Conservation (phyloP, 108 stramenopile genomes). For the Chaetoceros muelleri region DNA sequence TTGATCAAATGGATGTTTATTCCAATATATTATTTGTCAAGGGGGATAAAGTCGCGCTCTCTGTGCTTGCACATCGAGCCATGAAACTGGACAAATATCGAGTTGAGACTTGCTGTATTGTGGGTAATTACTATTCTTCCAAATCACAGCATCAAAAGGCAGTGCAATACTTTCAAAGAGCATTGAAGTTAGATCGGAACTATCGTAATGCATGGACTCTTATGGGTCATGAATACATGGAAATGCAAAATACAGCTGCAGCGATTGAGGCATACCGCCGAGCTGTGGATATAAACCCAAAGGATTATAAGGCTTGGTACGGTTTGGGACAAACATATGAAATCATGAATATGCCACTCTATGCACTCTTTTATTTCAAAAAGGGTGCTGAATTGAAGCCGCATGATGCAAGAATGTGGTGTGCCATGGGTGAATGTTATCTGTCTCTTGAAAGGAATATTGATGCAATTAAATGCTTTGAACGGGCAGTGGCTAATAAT, state of each 20-base stretch:
- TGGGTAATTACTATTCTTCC: constrained; percentile 94
- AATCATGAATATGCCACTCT: constrained; percentile 89
- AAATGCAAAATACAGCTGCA: constrained; percentile 92
- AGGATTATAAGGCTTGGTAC: constrained; percentile 97
- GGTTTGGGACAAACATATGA: constrained; percentile 99
- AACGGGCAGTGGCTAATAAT: constrained; percentile 78
- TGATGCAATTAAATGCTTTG: constrained; percentile 87
- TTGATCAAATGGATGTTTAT: constrained; percentile 90
- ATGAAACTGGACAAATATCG: constrained; percentile 85
- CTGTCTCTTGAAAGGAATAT: constrained; percentile 47
- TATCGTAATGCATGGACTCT: constrained; percentile 95
- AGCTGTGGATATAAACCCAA: constrained; percentile 86
- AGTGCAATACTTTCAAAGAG: constrained; percentile 92
- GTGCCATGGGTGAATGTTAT: constrained; percentile 87
- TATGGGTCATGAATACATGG: constrained; percentile 96
- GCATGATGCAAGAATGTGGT: constrained; percentile 98
- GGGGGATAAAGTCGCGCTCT: constrained; percentile 69
- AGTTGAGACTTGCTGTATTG: constrained; percentile 93
- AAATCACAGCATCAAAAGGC: constrained; percentile 94
- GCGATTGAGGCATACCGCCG: constrained; percentile 98
- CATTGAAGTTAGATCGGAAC: constrained; percentile 79
- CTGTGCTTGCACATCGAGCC: constrained; percentile 83
- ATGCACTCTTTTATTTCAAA: constrained; percentile 92
- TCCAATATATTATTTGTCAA: constrained; percentile 94
- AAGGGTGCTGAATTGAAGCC: constrained; percentile 91